Conservation (phyloP, 2,329 filamentous ascomycete genomes). For the Blastomyces percursus region DNA sequence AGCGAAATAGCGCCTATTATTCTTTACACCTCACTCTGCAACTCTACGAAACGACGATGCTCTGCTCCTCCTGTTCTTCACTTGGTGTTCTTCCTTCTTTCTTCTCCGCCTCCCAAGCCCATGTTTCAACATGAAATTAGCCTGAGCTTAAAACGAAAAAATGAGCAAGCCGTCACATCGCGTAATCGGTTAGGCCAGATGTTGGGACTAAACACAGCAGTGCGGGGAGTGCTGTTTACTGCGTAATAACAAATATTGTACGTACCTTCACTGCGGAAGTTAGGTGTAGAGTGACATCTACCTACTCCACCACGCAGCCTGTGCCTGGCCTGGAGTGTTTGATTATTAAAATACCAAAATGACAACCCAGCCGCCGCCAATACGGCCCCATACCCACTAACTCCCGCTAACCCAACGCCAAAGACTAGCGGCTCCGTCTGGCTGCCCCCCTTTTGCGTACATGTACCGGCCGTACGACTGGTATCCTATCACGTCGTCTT, state of each 20-base stretch:
- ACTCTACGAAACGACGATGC: neutral
- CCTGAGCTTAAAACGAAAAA: neutral
- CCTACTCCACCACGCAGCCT: neutral
- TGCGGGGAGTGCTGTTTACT: no score
- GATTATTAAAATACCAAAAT: constrained; percentile 5
- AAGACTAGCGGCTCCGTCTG: neutral
- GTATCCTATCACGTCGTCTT: neutral
- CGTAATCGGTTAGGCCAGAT: neutral
- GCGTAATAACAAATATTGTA: no score
- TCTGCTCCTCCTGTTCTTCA: neutral
- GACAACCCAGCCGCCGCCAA: neutral
- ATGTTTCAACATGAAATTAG: neutral
- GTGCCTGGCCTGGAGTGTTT: neutral
- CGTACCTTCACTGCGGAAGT: neutral
- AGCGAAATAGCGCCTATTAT: neutral
- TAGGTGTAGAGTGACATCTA: neutral
- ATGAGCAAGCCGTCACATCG: neutral
- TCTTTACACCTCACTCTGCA: no score
- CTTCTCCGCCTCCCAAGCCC: neutral
- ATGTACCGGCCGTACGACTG: neutral
- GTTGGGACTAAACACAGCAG: neutral
- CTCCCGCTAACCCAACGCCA: neutral
- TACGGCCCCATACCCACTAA: neutral
- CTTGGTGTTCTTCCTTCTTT: neutral
- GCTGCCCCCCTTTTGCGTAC: neutral